A percentile compares a stretch with the other conserved stretches of the same genome.
Conservation (phyloP, 257 asterid genomes). For the Solanum arcanum region DNA sequence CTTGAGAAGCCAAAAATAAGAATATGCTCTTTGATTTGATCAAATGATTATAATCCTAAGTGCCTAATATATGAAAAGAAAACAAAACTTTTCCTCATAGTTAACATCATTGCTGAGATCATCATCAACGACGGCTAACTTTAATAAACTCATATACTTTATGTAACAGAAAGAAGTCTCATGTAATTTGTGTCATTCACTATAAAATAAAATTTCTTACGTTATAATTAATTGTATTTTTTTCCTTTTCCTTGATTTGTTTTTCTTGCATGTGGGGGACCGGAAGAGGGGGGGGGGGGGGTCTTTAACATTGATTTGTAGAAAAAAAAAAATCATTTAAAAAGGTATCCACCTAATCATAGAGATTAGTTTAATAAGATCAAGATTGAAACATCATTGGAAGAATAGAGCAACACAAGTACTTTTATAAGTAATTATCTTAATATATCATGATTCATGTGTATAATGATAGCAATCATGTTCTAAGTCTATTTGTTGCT, state of each 20-base stretch:
- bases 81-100: neutral
- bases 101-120: neutral
- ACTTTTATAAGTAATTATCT: neutral
- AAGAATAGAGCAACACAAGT: neutral
- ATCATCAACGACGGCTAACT: neutral
- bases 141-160: neutral
- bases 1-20: neutral
- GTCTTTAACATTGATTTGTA: neutral
- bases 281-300: no score
- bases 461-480: neutral
- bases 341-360: neutral
- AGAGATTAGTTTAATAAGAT: neutral
- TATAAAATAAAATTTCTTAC: neutral
- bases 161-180: neutral
- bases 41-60: neutral
- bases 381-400: neutral
- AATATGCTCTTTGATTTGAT: neutral
- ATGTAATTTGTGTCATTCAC: fast-evolving
- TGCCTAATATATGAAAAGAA: neutral
- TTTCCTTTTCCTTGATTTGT: neutral
- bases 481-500: neutral
- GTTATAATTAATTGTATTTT: neutral
- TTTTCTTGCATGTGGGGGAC: neutral
- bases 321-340: neutral
- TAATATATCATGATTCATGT: neutral